Base-by-base conservation (phyloP, 1,284 basidiomycete species). In the Rhizopogon parksii region DNA sequence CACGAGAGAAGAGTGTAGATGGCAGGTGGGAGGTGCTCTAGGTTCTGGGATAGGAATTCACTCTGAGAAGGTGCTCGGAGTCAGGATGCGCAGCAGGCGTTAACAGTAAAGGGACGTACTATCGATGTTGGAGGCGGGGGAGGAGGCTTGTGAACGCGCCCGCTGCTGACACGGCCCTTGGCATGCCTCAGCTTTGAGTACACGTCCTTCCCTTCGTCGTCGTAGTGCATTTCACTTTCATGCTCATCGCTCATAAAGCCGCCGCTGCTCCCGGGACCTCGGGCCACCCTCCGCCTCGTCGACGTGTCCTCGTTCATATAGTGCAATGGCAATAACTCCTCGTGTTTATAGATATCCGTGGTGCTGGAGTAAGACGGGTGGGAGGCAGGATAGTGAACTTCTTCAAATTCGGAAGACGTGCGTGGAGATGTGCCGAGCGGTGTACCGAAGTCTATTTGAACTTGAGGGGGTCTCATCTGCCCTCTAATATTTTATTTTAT, bases 1-100 rank as follows among this genome's bases (percentile, higher is more conserved):
- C 95, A 93, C 25, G 91, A 85, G 52, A 98, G 81, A 39, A 96
- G 77, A 30, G 94, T 96, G 74, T 99, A 99, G 49, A 95, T 73
- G 50, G 84, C 78, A 3, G 92, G 85, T 14, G 88, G 82, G 54
- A 95, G 71, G 63, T 90, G 82, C 62, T 93, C 90, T 53, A 85
- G 74, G 69, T 94, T 90, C 72, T 94, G 89, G 45, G 82, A 70
- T 54, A 91, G 67, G 67, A 91, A 85, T 62, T 92, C 91, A 60
- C 75, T 72, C 90, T 91, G 59, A 14, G 19, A 21, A 6, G 8
- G 14, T 14, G 42, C 46, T 42, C 42, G 19, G 14, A 34, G 14
- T 45, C 30, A 35, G 40, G 42, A 51, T 53, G 52, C 50, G 50
- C 49, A 53, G 43, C 35, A 49, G 43, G 37, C 25, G 50, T 38